Percentiles rank a stretch among this genome's conserved stretches.
Conservation (phyloP, 2,329 filamentous ascomycete species). For the Arthrobotrys sinensis region DNA sequence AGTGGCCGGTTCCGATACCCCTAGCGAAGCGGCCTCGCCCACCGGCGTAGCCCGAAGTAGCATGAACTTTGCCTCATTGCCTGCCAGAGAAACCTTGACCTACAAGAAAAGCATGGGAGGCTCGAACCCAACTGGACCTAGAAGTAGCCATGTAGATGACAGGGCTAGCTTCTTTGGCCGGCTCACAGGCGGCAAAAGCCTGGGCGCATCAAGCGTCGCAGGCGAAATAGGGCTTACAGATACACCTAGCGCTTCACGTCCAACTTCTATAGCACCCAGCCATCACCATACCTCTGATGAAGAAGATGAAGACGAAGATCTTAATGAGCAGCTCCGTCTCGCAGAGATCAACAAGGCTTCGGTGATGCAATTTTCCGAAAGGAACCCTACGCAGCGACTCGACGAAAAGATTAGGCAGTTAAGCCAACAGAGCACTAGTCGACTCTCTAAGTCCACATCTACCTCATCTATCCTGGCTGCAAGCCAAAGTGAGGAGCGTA, state of each 20-base stretch:
- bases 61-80: slow-evolving; percentile 91
- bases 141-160: slow-evolving; percentile 83
- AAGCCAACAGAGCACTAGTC: slow-evolving; percentile 71
- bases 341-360: slow-evolving; percentile 71
- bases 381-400: slow-evolving; percentile 92
- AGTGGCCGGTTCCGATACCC: slow-evolving; percentile 68
- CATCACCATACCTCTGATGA: slow-evolving; percentile 66
- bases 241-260: neutral
- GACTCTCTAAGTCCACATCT: slow-evolving; percentile 63
- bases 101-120: slow-evolving; percentile 85
- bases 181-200: slow-evolving; percentile 80
- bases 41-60: slow-evolving; percentile 79
- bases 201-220: slow-evolving; percentile 71
- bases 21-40: slow-evolving; percentile 68
- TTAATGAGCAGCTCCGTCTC: slow-evolving; percentile 57
- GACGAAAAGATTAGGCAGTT: slow-evolving; percentile 92
- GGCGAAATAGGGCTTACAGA: slow-evolving; percentile 25
- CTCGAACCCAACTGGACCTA: slow-evolving; percentile 74
- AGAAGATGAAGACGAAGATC: slow-evolving; percentile 66
- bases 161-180: slow-evolving; percentile 81
- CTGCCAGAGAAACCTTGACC: slow-evolving; percentile 87
- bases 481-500: slow-evolving; percentile 54
- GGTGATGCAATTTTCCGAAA: slow-evolving; percentile 74
- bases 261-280: neutral
- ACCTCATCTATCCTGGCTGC: slow-evolving; percentile 38